A percentile compares a stretch with the other conserved stretches of the same genome.
phyloP scores from a whole-genome alignment of 345 rosid species.

The Citrus medica region DNA sequence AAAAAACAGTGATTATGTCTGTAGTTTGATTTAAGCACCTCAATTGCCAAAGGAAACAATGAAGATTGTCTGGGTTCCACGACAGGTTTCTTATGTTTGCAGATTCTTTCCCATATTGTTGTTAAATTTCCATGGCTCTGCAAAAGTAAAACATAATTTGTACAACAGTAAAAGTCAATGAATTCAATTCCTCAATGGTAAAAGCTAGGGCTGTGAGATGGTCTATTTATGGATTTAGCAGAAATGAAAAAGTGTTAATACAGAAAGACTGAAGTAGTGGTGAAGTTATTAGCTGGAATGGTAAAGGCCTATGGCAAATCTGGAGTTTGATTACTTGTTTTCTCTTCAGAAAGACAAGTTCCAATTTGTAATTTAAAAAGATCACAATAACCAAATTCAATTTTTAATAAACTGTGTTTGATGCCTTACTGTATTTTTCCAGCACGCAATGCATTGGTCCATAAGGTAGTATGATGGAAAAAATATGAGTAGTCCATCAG shows the following conservation, averaged over 20 bases:
- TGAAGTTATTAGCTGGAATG: not conserved
- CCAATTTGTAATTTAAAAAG: not conserved
- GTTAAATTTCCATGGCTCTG: conserved; percentile 56
- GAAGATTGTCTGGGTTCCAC: conserved; percentile 93
- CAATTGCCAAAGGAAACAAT: conserved; percentile 67
- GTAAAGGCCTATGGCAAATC: not conserved
- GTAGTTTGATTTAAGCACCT: conserved; percentile 37
- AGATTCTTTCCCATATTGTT: conserved; percentile 94
- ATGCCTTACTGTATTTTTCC: conserved; percentile 76
- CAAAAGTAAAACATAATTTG: conserved; percentile 18
- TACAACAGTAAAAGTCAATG: conserved; percentile 9
- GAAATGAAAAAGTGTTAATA: not conserved
- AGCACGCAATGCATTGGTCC: conserved; percentile 77
- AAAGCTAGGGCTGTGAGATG: not conserved
- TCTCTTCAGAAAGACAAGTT: not conserved
- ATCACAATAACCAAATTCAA: not conserved
- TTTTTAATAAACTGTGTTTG: conserved; percentile 14
- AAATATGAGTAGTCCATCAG: conserved; percentile 92
- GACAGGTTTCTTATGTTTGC: conserved; percentile 88
- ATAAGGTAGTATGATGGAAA: conserved; percentile 93
- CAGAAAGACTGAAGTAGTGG: not conserved
- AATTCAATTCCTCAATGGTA: not conserved
- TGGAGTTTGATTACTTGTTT: not conserved
- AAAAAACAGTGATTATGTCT: conserved; percentile 11
- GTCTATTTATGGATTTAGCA: not conserved